Conservation (phyloP, 306 rosid species). For the Abrus pulchellus region DNA sequence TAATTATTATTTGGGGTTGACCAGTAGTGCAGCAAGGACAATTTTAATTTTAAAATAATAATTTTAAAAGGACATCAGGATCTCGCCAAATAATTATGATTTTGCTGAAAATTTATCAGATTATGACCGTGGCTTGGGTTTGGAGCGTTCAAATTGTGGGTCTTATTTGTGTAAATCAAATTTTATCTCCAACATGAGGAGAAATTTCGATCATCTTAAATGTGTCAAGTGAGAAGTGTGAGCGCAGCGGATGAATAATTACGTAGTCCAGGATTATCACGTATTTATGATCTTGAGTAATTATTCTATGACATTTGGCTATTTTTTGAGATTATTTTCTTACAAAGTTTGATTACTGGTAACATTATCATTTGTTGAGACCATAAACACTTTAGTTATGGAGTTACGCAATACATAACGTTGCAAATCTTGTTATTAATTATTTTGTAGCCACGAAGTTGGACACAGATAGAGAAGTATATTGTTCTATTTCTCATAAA, state of each 20-base stretch:
- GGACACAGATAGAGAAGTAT: not conserved
- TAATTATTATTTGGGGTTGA: conserved; percentile 37
- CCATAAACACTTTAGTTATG: too few relatives aligned
- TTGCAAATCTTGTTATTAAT: too few relatives aligned
- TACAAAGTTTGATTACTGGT: too few relatives aligned
- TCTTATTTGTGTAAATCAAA: not conserved
- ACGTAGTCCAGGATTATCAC: too few relatives aligned
- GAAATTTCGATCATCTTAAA: not conserved
- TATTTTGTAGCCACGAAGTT: not conserved
- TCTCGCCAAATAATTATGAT: conserved; percentile 13
- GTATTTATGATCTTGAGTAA: too few relatives aligned
- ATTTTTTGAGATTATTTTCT: too few relatives aligned
- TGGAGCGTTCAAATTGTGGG: not conserved
- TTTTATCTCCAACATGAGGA: not conserved
- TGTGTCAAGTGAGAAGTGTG: not conserved
- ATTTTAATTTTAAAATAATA: not conserved
- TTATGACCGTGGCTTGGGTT: conserved; percentile 16
- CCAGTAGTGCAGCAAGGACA: not conserved
- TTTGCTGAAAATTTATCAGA: not conserved
- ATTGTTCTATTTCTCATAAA: too few relatives aligned
- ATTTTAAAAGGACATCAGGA: not conserved
- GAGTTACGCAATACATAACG: not conserved
- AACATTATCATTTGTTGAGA: too few relatives aligned
- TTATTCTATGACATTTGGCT: too few relatives aligned
- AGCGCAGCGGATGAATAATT: too few relatives aligned